Evolutionary conservation across 2,329 filamentous ascomycete genomes (phyloP).

Genomic region (Calonectria leucothoes): DNA sequence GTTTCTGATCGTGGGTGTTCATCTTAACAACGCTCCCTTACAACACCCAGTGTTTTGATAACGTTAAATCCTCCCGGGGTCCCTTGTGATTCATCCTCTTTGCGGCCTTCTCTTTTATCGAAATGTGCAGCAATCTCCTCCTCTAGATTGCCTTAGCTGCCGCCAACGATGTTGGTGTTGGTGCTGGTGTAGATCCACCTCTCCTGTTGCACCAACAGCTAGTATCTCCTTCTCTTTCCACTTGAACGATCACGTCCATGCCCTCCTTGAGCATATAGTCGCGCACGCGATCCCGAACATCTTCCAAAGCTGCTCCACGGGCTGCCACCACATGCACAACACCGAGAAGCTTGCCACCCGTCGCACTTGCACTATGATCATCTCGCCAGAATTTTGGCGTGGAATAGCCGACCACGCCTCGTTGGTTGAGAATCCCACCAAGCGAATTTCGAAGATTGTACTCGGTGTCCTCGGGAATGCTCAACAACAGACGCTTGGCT

Average conservation of each 20-base stretch:
- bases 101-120: slow-evolving; percentile 3
- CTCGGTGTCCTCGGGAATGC: slow-evolving; percentile 85
- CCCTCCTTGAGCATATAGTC: slow-evolving; percentile 76
- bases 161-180: slow-evolving; percentile 45
- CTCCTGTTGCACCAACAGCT: slow-evolving; percentile 67
- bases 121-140: slow-evolving; percentile 13
- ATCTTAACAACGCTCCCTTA: slow-evolving; percentile 6
- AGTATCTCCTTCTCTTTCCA: slow-evolving; percentile 83
- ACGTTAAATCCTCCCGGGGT: slow-evolving; percentile 4
- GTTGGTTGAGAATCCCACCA: slow-evolving; percentile 82
- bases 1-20: slow-evolving; percentile 9
- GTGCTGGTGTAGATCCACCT: slow-evolving; percentile 40
- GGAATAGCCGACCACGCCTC: slow-evolving; percentile 87
- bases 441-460: slow-evolving; percentile 89
- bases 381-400: slow-evolving; percentile 95
- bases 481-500: slow-evolving; percentile 84
- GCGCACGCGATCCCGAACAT: slow-evolving; percentile 82
- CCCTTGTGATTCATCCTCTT: slow-evolving; percentile 14
- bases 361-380: slow-evolving; percentile 64
- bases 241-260: slow-evolving; percentile 87
- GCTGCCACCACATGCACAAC: slow-evolving; percentile 88
- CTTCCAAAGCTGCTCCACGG: slow-evolving; percentile 78
- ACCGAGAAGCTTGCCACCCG: slow-evolving; percentile 73
- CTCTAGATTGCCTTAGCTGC: slow-evolving; percentile 48
- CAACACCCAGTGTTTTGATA: slow-evolving; percentile 5